These are phyloP conservation scores for Drechslerella stenobrocha DNA, from an alignment of 2,329 filamentous ascomycete genomes.

Conservation along the genomic window DNA sequence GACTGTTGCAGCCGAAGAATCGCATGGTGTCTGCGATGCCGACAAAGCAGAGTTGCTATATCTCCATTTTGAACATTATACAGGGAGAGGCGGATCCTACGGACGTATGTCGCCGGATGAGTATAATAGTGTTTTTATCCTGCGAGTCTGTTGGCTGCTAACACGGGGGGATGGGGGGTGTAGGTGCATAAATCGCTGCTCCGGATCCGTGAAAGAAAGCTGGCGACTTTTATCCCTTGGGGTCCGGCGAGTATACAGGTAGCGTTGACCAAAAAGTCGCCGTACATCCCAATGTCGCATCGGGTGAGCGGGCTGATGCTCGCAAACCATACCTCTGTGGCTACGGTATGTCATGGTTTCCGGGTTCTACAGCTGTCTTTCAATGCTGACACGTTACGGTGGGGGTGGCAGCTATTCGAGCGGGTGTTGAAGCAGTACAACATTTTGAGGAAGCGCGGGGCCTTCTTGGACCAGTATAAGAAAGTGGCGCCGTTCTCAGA, in stretches of 20 bases:
- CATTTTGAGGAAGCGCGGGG: constrained; percentile 90
- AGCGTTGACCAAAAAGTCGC: constrained; percentile 91
- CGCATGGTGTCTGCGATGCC: constrained; percentile 97
- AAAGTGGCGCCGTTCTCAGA: constrained; percentile 92
- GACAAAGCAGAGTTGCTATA: constrained; percentile 97
- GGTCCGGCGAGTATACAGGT: constrained; percentile 97
- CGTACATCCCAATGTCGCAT: constrained; percentile 91
- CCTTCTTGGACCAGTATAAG: constrained; percentile 95
- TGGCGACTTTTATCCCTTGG: constrained; percentile 98
- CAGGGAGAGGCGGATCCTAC: constrained; percentile 98
- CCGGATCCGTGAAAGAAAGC: constrained; percentile 86
- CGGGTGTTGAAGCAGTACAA: constrained; percentile 91
- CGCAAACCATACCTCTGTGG: constrained; percentile 95
- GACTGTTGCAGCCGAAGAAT: constrained; percentile 95
- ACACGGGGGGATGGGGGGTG: not conserved
- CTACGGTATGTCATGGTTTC: constrained; percentile 65
- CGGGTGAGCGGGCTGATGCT: constrained; percentile 96
- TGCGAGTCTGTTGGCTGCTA: constrained; percentile 7
- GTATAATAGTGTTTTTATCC: not conserved
- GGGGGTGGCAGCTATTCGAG: constrained; percentile 71
- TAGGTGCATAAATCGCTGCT: constrained; percentile 92
- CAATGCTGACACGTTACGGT: not conserved
- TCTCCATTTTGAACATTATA: constrained; percentile 97
- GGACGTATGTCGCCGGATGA: constrained; percentile 62
- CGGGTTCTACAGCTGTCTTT: not conserved